Percentiles rank a stretch among this genome's conserved stretches.
phyloP scores from a whole-genome alignment of 2,329 filamentous ascomycete species.

The Xylariaceae sp. region DNA sequence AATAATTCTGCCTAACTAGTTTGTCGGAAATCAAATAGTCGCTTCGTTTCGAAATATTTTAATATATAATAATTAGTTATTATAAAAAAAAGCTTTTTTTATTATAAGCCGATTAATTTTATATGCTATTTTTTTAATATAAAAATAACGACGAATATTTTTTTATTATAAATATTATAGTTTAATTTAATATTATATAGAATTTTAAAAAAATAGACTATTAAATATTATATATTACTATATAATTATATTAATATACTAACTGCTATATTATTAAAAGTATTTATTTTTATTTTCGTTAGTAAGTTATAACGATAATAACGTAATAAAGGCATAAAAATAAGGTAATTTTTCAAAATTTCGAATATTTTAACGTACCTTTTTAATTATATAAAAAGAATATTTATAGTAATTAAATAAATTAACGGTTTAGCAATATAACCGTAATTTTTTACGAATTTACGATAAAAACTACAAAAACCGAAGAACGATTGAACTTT shows the following conservation, averaged over 20 bases:
- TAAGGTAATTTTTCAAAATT: too few species aligned
- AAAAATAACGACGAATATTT: not conserved
- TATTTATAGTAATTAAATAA: not conserved
- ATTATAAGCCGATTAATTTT: too few species aligned
- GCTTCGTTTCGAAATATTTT: too few species aligned
- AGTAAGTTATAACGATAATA: too few species aligned
- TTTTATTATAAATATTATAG: not conserved
- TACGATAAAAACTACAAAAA: conserved; percentile 5
- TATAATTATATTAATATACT: not conserved
- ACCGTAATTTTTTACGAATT: not conserved
- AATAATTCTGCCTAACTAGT: not conserved
- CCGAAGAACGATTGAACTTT: conserved; percentile 2
- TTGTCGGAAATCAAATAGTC: not conserved
- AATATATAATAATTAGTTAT: too few species aligned
- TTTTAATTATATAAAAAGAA: not conserved
- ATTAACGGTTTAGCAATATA: not conserved
- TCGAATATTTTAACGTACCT: too few species aligned
- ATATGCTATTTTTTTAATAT: too few species aligned
- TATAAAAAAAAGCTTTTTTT: too few species aligned
- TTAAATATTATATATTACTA: not conserved
- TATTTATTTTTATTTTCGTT: too few species aligned
- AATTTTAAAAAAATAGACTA: not conserved
- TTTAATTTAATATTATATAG: not conserved
- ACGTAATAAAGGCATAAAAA: too few species aligned
- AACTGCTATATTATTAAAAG: too few species aligned